Percentiles rank a stretch among this genome's conserved stretches.
Evolutionary conservation across 495 filamentous ascomycete genomes (phyloP).

Genomic region (Podospora pseudocomata): DNA sequence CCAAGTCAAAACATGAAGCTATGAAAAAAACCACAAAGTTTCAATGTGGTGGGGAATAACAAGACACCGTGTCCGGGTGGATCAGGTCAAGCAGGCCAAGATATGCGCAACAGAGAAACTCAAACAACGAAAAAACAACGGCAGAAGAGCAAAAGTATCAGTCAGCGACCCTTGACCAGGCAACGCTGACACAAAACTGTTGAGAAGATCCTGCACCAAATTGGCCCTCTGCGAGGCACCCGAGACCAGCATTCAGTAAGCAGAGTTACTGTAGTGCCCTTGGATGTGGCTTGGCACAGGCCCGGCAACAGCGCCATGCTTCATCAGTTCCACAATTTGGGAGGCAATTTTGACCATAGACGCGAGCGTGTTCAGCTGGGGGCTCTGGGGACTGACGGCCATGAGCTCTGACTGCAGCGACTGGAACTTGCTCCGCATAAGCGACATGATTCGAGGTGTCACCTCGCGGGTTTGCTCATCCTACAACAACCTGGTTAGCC

Average conservation of each 20-base stretch:
- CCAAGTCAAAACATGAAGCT: neutral
- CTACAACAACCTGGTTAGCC: constrained; percentile 41
- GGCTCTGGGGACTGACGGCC: constrained; percentile 57
- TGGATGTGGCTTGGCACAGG: neutral
- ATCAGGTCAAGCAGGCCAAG: neutral
- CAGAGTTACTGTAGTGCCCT: constrained; percentile 11
- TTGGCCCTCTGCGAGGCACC: neutral
- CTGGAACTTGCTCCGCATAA: constrained; percentile 68
- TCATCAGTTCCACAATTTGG: constrained; percentile 25
- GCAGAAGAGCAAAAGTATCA: neutral
- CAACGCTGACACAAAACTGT: neutral
- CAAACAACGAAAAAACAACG: too few relatives aligned
- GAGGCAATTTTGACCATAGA: constrained; percentile 41
- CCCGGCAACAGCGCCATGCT: constrained; percentile 15
- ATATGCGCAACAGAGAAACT: neutral
- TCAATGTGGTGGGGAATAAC: neutral
- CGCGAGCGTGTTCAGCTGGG: constrained; percentile 60
- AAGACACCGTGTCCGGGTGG: neutral
- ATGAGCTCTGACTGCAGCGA: constrained; percentile 65
- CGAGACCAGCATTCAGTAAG: neutral
- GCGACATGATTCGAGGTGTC: constrained; percentile 66
- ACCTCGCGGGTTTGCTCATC: constrained; percentile 73
- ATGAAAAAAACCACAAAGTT: neutral
- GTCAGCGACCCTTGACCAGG: neutral
- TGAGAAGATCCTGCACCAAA: neutral